Base-by-base conservation (phyloP, 73 alveolate genomes). In the Tetrahymena thermophila region DNA sequence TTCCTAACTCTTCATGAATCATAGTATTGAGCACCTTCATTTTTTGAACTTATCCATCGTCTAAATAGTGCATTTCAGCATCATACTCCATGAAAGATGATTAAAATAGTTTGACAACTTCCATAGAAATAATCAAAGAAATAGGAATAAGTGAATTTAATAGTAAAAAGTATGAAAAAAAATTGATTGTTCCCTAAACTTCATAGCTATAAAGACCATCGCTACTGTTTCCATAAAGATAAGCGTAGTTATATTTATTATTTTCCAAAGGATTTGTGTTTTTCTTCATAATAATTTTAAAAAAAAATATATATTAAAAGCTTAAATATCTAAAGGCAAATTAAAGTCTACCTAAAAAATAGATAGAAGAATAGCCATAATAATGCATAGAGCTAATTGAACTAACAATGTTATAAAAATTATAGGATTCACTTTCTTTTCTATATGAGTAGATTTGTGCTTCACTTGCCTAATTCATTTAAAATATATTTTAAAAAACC, bases 1-100 rank as follows among this genome's bases (percentile, higher is more conserved):
- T 96, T 25, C 98, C 98, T 6, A 97, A 94, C 94, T 97, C 98
- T 85, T 97, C 98, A 50, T 95, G 96, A 34, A 94, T 96, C 89
- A 96, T 57, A 35, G 96, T 93, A 21, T 95, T 96, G 38, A 96
- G 93, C 10, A 84, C 97, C 35, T 85, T 93, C 84, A 95, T 85
- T 43, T 93, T 93, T 44, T 84, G 38, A 84, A 56, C 93, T 95
- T 95, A 85, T 37, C 85, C 97, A 57, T 93, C 94, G 55, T 35
- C 43, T 16, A 71, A 10, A 94, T 93, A 43, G 35, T 96, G 93
- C 97, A 96, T 96, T 85, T 94, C 35, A 14, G 43, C 94, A 42
- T 96, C 98, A 55, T 85, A 94, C 43, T 94, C 96, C 96, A 96
- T 96, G 35, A 95, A 96, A 15, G 96, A 71, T 9, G 97, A 84